A percentile compares a stretch with the other conserved stretches of the same genome.
phyloP scores from a whole-genome alignment of 2,329 filamentous ascomycete genomes.

The Endocalyx cinctus region DNA sequence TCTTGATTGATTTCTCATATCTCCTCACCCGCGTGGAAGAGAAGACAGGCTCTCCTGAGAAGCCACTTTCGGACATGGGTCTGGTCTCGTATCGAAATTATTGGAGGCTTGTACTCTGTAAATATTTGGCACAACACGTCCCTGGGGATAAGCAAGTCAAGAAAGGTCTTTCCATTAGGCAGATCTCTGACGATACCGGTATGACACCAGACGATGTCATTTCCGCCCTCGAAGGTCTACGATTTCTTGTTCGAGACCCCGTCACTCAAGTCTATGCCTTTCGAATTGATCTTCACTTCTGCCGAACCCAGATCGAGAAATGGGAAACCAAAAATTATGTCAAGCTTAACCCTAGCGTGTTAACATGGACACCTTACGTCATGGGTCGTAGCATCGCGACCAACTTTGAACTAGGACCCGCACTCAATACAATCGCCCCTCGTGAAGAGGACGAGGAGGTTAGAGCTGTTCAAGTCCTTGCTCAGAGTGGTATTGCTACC shows the following conservation, averaged over 20 bases:
- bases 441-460: slow-evolving; percentile 66
- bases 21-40: slow-evolving; percentile 87
- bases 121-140: slow-evolving; percentile 65
- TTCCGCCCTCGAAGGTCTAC: slow-evolving; percentile 83
- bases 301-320: slow-evolving; percentile 79
- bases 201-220: slow-evolving; percentile 97
- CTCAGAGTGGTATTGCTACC: slow-evolving; percentile 25
- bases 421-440: slow-evolving; percentile 80
- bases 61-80: slow-evolving; percentile 96
- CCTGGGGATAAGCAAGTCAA: slow-evolving; percentile 32
- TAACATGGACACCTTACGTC: slow-evolving; percentile 95
- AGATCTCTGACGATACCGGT: slow-evolving; percentile 83
- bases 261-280: slow-evolving; percentile 85
- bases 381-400: slow-evolving; percentile 84
- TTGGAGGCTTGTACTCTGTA: slow-evolving; percentile 86
- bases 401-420: slow-evolving; percentile 76
- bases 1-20: slow-evolving; percentile 98
- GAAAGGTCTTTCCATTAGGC: slow-evolving; percentile 54
- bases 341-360: slow-evolving; percentile 69
- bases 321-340: slow-evolving; percentile 89
- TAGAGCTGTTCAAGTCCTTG: slow-evolving; percentile 30
- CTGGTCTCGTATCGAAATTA: slow-evolving; percentile 96
- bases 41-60: slow-evolving; percentile 94
- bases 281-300: slow-evolving; percentile 79
- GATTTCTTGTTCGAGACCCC: slow-evolving; percentile 85